Evolutionary conservation across 2,329 filamentous ascomycete genomes (phyloP), one percentile per base, ranked within the genome.

Genomic region (Ophiostoma himal-ulmi): DNA sequence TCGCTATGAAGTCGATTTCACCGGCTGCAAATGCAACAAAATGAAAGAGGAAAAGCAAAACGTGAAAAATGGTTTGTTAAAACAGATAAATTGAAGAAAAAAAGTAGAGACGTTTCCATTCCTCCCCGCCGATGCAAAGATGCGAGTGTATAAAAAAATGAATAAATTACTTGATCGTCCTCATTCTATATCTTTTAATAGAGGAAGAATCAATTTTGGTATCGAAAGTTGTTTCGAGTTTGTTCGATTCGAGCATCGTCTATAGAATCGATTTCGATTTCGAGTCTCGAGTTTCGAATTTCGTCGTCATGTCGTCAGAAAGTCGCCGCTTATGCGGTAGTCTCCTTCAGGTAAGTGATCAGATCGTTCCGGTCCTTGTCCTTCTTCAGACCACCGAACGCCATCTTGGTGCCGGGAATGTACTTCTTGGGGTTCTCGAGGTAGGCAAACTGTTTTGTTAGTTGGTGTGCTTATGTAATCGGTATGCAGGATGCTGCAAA

Each of bases 371-470:
- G 89, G 86, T 98, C 95, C 92, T 98, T 98, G 81, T 89, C 88
- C 92, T 99, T 99, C 94, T 99, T 99, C 80, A 99, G 89, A 83
- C 95, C 95, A 85, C 95, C 95, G 81, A 98, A 99, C 78, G 95
- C 95, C 95, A 99, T 99, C 93, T 98, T 99, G 86, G 95, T 99
- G 77, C 95, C 95, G 77, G 95, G 95, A 76, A 99, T 97, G 89
- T 94, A 99, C 89, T 98, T 98, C 91, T 99, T 99, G 85, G 95
- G 95, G 91, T 98, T 98, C 89, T 99, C 95, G 79, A 99, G 94
- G 90, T 99, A 99, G 76, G 90, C 88, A 84, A 97, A 98, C 92
- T 94, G 77, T 48, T 1, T 3, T 8, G 72, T 77, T 72, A 67
- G 64, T 22, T 39, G 30, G 30, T 4, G 10, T 39, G 37, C 37